phyloP scores from a whole-genome alignment of 2,329 filamentous ascomycete genomes.

The Pyrenochaeta sp. region DNA sequence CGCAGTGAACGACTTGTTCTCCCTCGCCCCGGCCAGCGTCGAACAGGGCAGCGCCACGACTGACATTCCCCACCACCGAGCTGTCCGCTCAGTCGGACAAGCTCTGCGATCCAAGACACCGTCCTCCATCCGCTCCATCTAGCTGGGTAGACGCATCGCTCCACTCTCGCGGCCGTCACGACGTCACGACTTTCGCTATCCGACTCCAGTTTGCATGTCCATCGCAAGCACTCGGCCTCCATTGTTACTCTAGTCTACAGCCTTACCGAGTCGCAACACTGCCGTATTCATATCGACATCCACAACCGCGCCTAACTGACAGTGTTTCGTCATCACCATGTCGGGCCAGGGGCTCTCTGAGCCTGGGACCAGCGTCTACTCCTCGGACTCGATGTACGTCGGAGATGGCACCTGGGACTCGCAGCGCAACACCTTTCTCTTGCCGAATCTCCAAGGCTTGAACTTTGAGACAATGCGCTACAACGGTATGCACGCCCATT shows the following conservation, averaged over 20 bases:
- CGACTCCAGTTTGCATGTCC: constrained; percentile 15
- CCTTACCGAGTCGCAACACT: no score
- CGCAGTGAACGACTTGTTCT: constrained; percentile 10
- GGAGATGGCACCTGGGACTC: constrained; percentile 88
- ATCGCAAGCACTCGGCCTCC: constrained; percentile 9
- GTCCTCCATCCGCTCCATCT: constrained; percentile 29
- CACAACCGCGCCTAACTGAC: constrained; percentile 10
- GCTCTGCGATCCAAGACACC: constrained; percentile 31
- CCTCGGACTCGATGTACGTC: constrained; percentile 75
- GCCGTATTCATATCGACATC: constrained; percentile 13
- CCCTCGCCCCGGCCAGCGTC: constrained; percentile 10
- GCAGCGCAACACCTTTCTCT: constrained; percentile 75
- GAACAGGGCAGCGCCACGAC: constrained; percentile 29
- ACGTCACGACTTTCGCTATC: constrained; percentile 37
- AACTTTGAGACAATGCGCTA: constrained; percentile 85
- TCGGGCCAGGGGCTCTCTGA: constrained; percentile 62
- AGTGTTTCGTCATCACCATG: constrained; percentile 24
- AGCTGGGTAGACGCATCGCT: constrained; percentile 19
- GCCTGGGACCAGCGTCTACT: constrained; percentile 75
- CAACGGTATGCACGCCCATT: constrained; percentile 71
- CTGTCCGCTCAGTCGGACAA: constrained; percentile 43
- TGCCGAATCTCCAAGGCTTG: constrained; percentile 77
- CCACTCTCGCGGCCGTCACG: constrained; percentile 35
- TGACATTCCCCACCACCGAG: constrained; percentile 33
- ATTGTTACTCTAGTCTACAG: constrained; percentile 11